These are phyloP conservation scores for Abrus precatorius DNA, from an alignment of 306 rosid genomes.

Conservation along the genomic window DNA sequence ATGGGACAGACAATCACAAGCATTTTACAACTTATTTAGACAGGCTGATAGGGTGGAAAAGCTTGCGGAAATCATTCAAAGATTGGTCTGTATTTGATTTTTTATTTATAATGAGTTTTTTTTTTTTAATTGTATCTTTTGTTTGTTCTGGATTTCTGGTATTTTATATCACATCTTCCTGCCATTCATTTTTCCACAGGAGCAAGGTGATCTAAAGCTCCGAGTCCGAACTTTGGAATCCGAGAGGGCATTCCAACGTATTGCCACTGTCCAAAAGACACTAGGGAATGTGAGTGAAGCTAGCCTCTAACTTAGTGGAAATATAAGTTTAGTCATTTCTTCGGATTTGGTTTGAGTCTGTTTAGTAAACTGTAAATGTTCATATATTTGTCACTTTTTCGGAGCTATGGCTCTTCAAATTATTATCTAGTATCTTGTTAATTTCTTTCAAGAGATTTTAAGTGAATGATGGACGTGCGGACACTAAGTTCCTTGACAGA, in stretches of 20 bases:
- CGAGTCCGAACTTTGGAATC: conserved; percentile 97
- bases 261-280: conserved; percentile 90
- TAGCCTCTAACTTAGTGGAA: conserved; percentile 40
- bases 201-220: conserved; percentile 98
- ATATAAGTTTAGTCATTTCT: conserved; percentile 16
- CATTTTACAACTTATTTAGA: conserved; percentile 93
- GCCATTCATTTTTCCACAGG: conserved; percentile 61
- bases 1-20: conserved; percentile 91
- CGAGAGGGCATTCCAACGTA: conserved; percentile 98
- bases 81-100: conserved; percentile 64
- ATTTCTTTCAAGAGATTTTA: conserved; percentile 1
- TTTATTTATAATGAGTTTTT: conserved; percentile 29
- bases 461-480: conserved; percentile 24
- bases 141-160: conserved; percentile 37
- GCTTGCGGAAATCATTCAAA: conserved; percentile 86
- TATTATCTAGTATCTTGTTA: conserved; percentile 21
- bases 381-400: conserved; percentile 36
- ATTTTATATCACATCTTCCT: conserved; percentile 32
- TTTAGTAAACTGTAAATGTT: conserved; percentile 34
- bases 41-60: conserved; percentile 97
- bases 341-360: conserved; percentile 35
- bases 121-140: conserved; percentile 41
- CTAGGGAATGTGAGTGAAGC: conserved; percentile 85
- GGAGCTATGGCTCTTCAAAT: conserved; percentile 27
- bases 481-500: conserved; percentile 19